Evolutionary conservation across 768 basidiomycete genomes (phyloP).

Genomic region (Tricholoma sp.): DNA sequence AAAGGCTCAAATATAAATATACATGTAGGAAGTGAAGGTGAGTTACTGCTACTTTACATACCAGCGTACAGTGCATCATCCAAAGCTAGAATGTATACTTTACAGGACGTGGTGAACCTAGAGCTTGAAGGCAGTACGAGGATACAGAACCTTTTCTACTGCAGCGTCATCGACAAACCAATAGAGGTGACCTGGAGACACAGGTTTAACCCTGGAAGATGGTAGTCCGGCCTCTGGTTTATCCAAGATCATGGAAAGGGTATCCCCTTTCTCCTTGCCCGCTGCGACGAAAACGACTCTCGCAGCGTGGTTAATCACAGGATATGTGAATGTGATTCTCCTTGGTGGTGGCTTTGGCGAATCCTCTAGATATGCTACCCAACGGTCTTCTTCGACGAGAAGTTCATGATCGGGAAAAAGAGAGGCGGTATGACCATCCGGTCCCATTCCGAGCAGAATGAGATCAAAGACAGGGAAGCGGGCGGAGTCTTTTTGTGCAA

Average conservation of each 20-base stretch:
- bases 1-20: too few species aligned
- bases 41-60: background rate
- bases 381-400: conserved; percentile 81
- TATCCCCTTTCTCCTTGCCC: conserved; percentile 79
- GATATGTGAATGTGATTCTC: conserved; percentile 89
- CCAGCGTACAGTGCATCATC: background rate
- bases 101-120: conserved; percentile 16
- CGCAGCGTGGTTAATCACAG: conserved; percentile 86
- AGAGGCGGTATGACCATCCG: conserved; percentile 97
- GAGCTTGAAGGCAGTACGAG: conserved; percentile 53
- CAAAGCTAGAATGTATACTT: background rate
- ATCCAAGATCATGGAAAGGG: conserved; percentile 71
- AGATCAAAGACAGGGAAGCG: conserved; percentile 98
- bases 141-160: conserved; percentile 53
- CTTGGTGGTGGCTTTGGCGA: conserved; percentile 90
- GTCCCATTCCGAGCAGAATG: conserved; percentile 94
- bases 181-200: conserved; percentile 76
- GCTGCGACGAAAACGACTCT: conserved; percentile 86
- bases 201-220: conserved; percentile 75
- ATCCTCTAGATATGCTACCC: conserved; percentile 93
- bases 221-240: conserved; percentile 76
- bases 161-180: conserved; percentile 96
- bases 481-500: conserved; percentile 89
- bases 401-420: conserved; percentile 93
- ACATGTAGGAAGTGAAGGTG: too few species aligned